Percentiles rank a stretch among this genome's conserved stretches.
phyloP scores from a whole-genome alignment of 305 asterid species.

The Fraxinus greggii region DNA sequence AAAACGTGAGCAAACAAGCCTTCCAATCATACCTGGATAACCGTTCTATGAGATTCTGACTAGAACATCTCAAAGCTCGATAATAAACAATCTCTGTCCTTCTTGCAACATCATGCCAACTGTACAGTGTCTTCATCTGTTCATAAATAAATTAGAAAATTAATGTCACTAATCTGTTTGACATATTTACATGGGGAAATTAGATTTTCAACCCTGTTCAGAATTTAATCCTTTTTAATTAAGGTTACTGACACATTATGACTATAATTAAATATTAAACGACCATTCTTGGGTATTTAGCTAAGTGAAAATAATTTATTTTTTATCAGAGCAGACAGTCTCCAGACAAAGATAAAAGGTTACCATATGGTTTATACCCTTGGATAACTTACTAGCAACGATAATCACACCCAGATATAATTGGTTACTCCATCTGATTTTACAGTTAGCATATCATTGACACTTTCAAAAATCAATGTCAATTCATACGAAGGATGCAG shows the following conservation, averaged over 20 bases:
- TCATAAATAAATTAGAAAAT: constrained; percentile 8
- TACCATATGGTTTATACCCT: not conserved
- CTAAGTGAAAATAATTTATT: not conserved
- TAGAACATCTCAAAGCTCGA: constrained; percentile 73
- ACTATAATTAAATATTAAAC: not conserved
- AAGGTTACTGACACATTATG: not conserved
- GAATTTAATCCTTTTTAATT: not conserved
- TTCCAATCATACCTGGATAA: constrained; percentile 60
- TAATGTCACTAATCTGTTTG: not conserved
- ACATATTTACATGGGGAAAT: not conserved
- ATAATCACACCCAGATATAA: not conserved
- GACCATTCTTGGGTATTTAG: not conserved
- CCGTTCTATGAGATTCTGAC: constrained; percentile 69
- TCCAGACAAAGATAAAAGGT: not conserved
- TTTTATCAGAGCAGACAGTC: not conserved
- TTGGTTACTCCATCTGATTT: not conserved
- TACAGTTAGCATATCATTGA: not conserved
- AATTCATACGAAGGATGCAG: not conserved
- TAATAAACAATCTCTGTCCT: constrained; percentile 89
- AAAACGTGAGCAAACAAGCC: not conserved
- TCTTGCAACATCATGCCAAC: constrained; percentile 94
- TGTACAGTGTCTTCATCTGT: constrained; percentile 86
- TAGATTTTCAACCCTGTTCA: not conserved
- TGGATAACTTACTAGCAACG: not conserved
- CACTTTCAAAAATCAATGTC: not conserved